Base-by-base conservation (phyloP, 2,329 filamentous ascomycete species). In the Sporothrix pseudoabietina region DNA sequence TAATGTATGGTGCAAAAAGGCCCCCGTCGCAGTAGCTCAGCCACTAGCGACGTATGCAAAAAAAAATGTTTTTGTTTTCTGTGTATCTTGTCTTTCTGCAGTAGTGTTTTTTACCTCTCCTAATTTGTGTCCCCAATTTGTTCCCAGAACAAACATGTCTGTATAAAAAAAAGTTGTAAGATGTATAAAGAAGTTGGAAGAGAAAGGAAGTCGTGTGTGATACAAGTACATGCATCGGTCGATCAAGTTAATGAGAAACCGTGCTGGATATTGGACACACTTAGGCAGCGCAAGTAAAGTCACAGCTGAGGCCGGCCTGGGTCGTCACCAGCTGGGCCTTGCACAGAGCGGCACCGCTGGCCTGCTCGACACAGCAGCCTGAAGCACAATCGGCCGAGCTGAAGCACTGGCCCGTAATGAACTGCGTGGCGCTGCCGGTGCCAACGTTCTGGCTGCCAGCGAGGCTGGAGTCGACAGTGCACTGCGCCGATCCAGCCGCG, bases 401-500 rank as follows among this genome's bases (percentile, higher is more conserved):
- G 39, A 75, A 72, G 76, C 78, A 79, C 66, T 75, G 77, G 54
- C 78, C 78, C 3, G 76, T 77, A 74, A 79, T 79, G 73, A 79
- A 79, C 75, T 79, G 78, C n/a, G 32, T 30, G 26, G 74, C 78
- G 9, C 74, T 39, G 32, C 77, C 77, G 70, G 77, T 79, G 69
- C 78, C 78, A 16, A 79, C 78, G 65, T 79, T 79, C 63, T 55
- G 69, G 6, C 79, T 79, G 41, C 82, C 82, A n/a, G 81, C 76
- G 6, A 82, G 78, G 22, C 79, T 77, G n/a, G 77, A 74, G 72
- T 81, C 78, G 19, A 81, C 74, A 0, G 55, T 54, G 70, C 74
- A 75, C 26, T 59, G 47, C 1, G 57, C 71, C 16, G 71, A 63
- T n/a, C 73, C 70, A 26, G 69, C 68, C 19, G 35, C 49, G 9